Conservation (phyloP, 345 rosid species). For the Eucalyptus pauciflora region DNA sequence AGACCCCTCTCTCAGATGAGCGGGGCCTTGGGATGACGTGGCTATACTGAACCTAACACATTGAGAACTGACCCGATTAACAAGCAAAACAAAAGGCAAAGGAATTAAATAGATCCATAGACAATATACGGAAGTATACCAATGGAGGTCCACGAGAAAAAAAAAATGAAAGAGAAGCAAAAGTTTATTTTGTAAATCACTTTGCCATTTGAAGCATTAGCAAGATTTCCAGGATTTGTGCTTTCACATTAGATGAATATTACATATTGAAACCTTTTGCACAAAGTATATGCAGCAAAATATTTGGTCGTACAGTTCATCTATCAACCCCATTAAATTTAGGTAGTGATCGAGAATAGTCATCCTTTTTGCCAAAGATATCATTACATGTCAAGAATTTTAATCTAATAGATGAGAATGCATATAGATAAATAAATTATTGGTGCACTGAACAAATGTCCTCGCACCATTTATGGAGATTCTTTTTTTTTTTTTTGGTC, state of each 20-base stretch:
- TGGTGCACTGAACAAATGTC: neutral
- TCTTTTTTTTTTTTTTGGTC: no score
- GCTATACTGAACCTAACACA: neutral
- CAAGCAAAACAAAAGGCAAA: neutral
- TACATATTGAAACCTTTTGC: neutral
- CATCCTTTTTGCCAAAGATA: neutral
- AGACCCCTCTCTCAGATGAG: neutral
- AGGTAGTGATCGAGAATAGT: neutral
- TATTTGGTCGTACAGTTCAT: accelerated
- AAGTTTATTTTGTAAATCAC: neutral
- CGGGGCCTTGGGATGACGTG: neutral
- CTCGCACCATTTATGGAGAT: neutral
- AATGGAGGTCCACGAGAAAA: neutral
- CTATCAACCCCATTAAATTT: neutral
- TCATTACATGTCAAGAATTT: neutral
- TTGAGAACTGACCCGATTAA: neutral
- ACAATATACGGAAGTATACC: neutral
- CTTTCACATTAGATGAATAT: neutral
- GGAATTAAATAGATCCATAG: neutral
- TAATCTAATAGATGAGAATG: neutral
- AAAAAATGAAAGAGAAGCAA: neutral
- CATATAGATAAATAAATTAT: neutral
- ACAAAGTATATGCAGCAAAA: neutral
- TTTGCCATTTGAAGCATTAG: neutral
- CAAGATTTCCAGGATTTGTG: neutral